Base-by-base conservation (phyloP, 2,329 filamentous ascomycete genomes). In the Exophiala sideris region DNA sequence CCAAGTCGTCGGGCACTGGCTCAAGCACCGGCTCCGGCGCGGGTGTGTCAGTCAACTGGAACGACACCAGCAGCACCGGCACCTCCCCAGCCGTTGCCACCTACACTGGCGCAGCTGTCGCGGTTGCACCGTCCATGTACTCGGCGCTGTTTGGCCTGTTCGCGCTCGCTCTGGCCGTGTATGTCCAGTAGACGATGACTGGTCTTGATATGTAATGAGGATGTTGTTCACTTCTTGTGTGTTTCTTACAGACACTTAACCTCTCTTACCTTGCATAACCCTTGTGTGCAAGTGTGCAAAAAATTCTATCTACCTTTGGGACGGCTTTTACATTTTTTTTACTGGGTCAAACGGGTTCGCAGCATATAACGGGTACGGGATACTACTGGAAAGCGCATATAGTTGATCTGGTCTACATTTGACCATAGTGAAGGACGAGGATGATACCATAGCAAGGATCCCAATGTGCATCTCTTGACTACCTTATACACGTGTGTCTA, bases 11-110 rank as follows among this genome's bases (percentile, higher is more conserved):
- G 1, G 52, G 48, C 45, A 66, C 11, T 66, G 70, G 50, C 72
- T 72, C 40, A 70, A 68, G 52, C 71, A 75, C 44, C 72, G 75
- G 58, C 71, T 75, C 41, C 70, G 73, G 51, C 35, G 38, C 50
- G 12, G 39, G 45, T 20, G 39, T 21, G 3, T 50, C 46, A 8
- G 35, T 18, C 32, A 39, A 7, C 14, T 40, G 50, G 2, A 46
- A 45, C n/a, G 34, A 20, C 24, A 35, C 54, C 11, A 41, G 12
- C 53, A 32, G 14, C 48, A 38, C 14, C 40, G 36, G 34, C 52
- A 36, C 21, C 52, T 36, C 10, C 36, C 10, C 38, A 9, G 11
- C 18, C 14, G 16, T 45, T 20, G 48, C 50, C 11, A 52, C 52
- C 11, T 60, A 48, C 48, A 61, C 58, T 40, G 58, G 58, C 41